Evolutionary conservation across 1,284 basidiomycete species (phyloP).

Genomic region (Somion occarium): DNA sequence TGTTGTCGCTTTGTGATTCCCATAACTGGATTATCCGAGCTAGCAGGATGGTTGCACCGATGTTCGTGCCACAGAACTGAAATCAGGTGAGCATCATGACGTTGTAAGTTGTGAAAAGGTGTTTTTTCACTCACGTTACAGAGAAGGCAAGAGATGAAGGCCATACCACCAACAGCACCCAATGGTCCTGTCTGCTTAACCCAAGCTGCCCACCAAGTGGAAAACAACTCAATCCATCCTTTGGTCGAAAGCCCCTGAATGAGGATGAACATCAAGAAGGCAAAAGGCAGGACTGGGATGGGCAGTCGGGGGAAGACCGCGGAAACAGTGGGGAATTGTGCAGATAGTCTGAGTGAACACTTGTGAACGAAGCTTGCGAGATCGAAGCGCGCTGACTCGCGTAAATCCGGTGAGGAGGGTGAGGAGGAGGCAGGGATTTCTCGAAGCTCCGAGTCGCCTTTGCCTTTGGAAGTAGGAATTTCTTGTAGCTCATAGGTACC

Average conservation of each 20-base stretch:
- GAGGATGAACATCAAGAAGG: slow-evolving; percentile 94
- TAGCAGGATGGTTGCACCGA: slow-evolving; percentile 92
- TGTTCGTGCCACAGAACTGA: slow-evolving; percentile 85
- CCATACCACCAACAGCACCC: slow-evolving; percentile 44
- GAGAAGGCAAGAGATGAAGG: slow-evolving; percentile 56
- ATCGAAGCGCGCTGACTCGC: not conserved
- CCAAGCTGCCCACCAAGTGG: slow-evolving; percentile 62
- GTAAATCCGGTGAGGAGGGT: not conserved
- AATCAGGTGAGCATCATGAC: not conserved
- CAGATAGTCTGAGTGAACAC: slow-evolving; percentile 14
- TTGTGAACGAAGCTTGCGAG: not conserved
- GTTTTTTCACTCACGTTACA: slow-evolving; percentile 62
- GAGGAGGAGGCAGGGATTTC: too few species aligned
- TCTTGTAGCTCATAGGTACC: not conserved
- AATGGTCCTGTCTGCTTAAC: slow-evolving; percentile 34
- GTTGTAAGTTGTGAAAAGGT: not conserved
- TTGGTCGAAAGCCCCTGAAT: slow-evolving; percentile 80
- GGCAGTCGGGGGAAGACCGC: slow-evolving; percentile 72
- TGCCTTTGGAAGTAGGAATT: not conserved
- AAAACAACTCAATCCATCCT: slow-evolving; percentile 92
- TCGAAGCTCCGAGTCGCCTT: too few species aligned
- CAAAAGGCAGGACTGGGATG: slow-evolving; percentile 83
- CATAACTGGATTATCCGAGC: slow-evolving; percentile 52
- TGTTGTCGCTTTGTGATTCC: slow-evolving; percentile 15
- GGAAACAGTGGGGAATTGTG: slow-evolving; percentile 71